Evolutionary conservation across 2,329 filamentous ascomycete species (phyloP).

Genomic region (Scolecobasidium constrictum): DNA sequence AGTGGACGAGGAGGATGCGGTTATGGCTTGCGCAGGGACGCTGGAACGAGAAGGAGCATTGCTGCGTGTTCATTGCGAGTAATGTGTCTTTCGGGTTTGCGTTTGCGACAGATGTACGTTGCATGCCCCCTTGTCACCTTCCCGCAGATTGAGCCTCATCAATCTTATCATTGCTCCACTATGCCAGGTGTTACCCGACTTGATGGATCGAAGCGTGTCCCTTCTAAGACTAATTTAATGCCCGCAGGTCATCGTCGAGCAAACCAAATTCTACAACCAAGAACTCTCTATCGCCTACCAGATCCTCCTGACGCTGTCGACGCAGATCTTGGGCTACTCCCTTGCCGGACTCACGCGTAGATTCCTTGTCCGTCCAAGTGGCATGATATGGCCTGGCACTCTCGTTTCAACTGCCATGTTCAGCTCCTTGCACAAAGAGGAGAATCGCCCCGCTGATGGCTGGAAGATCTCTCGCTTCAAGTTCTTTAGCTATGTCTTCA

Average conservation of each 20-base stretch:
- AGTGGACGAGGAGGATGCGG: slow-evolving; percentile 37
- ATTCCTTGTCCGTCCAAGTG: slow-evolving; percentile 72
- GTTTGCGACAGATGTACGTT: slow-evolving; percentile 65
- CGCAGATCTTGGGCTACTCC: slow-evolving; percentile 76
- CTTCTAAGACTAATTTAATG: too few relatives aligned
- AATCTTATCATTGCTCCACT: too few relatives aligned
- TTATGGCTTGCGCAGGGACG: slow-evolving; percentile 68
- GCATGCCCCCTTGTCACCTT: background rate
- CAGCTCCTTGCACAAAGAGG: slow-evolving; percentile 70
- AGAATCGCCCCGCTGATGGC: slow-evolving; percentile 70
- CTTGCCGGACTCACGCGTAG: slow-evolving; percentile 73
- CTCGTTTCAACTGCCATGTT: slow-evolving; percentile 87
- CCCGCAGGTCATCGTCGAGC: slow-evolving; percentile 64
- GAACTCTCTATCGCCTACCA: slow-evolving; percentile 68
- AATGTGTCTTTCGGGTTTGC: slow-evolving; percentile 86
- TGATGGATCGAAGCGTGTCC: too few relatives aligned
- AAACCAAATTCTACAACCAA: slow-evolving; percentile 81
- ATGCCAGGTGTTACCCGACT: background rate
- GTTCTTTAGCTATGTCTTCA: slow-evolving; percentile 70
- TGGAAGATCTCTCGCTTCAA: slow-evolving; percentile 76
- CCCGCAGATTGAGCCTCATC: too few relatives aligned
- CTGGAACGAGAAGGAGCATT: slow-evolving; percentile 86
- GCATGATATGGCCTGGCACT: slow-evolving; percentile 87
- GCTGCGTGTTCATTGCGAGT: slow-evolving; percentile 80
- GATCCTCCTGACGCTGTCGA: slow-evolving; percentile 71